phyloP scores from a whole-genome alignment of 2,329 filamentous ascomycete genomes.

The Pestalotiopsis sp. region DNA sequence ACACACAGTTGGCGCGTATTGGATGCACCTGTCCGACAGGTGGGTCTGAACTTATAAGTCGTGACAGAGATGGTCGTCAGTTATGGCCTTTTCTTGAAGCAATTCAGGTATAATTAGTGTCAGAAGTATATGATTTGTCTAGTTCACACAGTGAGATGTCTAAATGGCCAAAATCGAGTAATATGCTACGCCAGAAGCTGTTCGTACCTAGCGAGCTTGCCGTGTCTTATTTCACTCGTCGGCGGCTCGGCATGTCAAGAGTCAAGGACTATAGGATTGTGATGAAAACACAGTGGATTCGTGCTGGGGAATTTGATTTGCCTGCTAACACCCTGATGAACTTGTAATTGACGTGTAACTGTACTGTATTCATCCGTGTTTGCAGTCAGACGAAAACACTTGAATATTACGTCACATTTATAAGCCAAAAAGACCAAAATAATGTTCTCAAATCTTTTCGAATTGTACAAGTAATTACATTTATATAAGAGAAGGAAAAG shows the following conservation, averaged over 20 bases:
- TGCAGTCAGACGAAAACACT: not conserved
- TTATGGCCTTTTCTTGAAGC: constrained; percentile 5
- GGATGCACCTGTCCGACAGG: not conserved
- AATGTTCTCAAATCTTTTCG: not conserved
- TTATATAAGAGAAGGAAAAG: constrained; percentile 7
- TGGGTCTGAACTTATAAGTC: not conserved
- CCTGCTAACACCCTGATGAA: too few species aligned
- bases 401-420: not conserved
- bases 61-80: not conserved
- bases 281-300: not conserved
- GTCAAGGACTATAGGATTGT: not conserved
- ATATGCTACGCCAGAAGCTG: not conserved
- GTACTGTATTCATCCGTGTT: too few species aligned
- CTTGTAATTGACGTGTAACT: too few species aligned
- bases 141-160: too few species aligned
- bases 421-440: not conserved
- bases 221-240: not conserved
- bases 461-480: constrained; percentile 15
- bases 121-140: not conserved
- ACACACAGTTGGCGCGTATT: not conserved
- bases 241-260: not conserved
- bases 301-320: too few species aligned
- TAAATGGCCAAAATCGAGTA: too few species aligned
- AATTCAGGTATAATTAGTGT: not conserved
- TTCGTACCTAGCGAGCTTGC: not conserved